Conservation (phyloP, 2,329 filamentous ascomycete genomes). For the Aureobasidium sp. region DNA sequence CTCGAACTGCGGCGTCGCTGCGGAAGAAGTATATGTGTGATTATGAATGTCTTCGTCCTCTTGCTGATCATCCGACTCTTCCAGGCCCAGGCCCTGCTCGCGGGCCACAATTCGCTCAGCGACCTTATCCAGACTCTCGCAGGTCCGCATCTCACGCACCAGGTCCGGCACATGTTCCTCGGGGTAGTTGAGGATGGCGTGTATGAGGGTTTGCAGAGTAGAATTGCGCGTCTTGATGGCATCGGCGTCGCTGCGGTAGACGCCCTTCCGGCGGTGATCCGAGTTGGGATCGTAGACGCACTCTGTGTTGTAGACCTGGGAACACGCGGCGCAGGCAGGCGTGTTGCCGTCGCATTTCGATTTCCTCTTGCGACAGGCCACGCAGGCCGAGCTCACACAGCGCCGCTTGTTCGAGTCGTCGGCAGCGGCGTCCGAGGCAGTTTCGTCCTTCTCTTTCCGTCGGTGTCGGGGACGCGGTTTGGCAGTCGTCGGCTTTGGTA, state of each 20-base stretch:
- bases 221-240: constrained; percentile 77
- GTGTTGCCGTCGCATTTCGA: constrained; percentile 73
- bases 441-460: constrained; percentile 14
- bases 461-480: constrained; percentile 13
- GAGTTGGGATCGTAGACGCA: constrained; percentile 95
- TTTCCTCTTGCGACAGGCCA: constrained; percentile 29
- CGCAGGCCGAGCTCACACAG: constrained; percentile 30
- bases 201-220: constrained; percentile 83
- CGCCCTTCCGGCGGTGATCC: constrained; percentile 90
- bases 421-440: constrained; percentile 16
- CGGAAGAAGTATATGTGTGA: constrained; percentile 25
- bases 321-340: constrained; percentile 90
- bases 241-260: constrained; percentile 90
- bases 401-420: constrained; percentile 36
- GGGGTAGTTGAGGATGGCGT: constrained; percentile 82
- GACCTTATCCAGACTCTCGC: constrained; percentile 61
- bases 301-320: constrained; percentile 81
- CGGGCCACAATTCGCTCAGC: constrained; percentile 49
- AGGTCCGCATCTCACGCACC: constrained; percentile 79
- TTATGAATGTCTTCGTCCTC: constrained; percentile 25
- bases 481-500: not conserved
- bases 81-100: constrained; percentile 39
- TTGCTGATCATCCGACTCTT: constrained; percentile 34
- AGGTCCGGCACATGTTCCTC: constrained; percentile 78
- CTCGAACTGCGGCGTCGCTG: constrained; percentile 46